phyloP scores from a whole-genome alignment of 202 grass and related monocot species.

The Carex arenaria region DNA sequence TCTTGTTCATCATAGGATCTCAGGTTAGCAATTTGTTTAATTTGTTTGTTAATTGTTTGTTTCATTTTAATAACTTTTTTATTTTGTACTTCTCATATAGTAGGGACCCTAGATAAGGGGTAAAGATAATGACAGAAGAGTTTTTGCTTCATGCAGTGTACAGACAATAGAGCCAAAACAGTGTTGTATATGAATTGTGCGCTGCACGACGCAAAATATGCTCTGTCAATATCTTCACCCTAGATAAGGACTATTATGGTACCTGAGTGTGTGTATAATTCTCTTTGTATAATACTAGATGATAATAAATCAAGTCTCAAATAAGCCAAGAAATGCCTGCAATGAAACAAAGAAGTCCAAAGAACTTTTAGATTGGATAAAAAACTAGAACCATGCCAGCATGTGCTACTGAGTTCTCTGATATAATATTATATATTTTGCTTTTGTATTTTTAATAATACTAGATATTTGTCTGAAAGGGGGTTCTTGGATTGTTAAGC shows the following conservation, averaged over 20 bases:
- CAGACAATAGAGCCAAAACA: too few species aligned
- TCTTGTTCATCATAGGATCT: slow-evolving; percentile 71
- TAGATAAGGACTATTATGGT: background rate
- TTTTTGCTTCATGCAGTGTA: too few species aligned
- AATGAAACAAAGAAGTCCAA: background rate
- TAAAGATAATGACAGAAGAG: too few species aligned
- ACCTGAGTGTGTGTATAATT: background rate
- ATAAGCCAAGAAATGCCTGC: background rate
- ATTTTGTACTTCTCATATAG: too few species aligned
- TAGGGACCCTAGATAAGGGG: too few species aligned
- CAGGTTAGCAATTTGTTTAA: slow-evolving; percentile 30
- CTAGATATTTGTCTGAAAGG: slow-evolving; percentile 34
- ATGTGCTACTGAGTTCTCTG: background rate
- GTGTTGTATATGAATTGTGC: too few species aligned
- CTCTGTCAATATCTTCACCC: too few species aligned
- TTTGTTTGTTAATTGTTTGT: background rate
- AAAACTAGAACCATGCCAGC: background rate
- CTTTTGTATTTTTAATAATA: background rate
- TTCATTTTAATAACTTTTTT: background rate
- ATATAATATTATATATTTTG: slow-evolving; percentile 1
- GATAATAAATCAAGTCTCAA: background rate
- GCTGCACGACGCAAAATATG: too few species aligned
- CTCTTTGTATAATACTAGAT: background rate
- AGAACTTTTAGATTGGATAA: background rate
- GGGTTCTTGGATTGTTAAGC: slow-evolving; percentile 65